phyloP scores from a whole-genome alignment of 2,329 filamentous ascomycete genomes.

The Fusarium cyanostomum region DNA sequence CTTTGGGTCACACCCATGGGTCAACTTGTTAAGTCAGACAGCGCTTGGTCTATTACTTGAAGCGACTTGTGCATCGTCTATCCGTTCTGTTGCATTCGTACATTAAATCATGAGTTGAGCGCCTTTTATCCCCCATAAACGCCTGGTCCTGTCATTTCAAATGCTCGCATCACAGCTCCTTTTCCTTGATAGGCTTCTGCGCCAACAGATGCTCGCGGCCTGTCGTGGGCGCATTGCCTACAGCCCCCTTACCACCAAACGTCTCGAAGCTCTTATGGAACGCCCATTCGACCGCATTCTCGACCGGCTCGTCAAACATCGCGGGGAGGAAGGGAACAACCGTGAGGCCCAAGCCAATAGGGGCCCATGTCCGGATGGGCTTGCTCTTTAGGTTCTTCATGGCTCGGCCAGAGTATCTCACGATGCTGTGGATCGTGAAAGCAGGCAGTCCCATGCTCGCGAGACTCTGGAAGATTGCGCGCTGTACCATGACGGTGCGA shows the following conservation, averaged over 20 bases:
- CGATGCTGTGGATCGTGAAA: slow-evolving; percentile 92
- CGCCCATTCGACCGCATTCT: slow-evolving; percentile 87
- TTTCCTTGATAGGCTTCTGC: slow-evolving; percentile 55
- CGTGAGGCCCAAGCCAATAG: slow-evolving; percentile 83
- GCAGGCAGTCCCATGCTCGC: slow-evolving; percentile 95
- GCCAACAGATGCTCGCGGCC: slow-evolving; percentile 57
- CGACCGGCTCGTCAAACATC: slow-evolving; percentile 91
- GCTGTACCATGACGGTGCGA: slow-evolving; percentile 87
- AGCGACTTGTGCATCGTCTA: neutral
- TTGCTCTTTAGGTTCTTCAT: slow-evolving; percentile 84
- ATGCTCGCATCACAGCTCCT: slow-evolving; percentile 51
- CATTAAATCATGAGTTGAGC: slow-evolving; percentile 37
- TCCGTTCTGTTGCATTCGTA: neutral
- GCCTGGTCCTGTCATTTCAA: slow-evolving; percentile 18
- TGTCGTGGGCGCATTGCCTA: slow-evolving; percentile 63
- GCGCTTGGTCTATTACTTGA: neutral
- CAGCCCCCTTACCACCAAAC: slow-evolving; percentile 70
- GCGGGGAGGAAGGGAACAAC: slow-evolving; percentile 85
- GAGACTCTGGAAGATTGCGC: slow-evolving; percentile 88
- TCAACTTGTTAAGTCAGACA: neutral
- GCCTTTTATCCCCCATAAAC: slow-evolving; percentile 26
- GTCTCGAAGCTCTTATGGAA: slow-evolving; percentile 85
- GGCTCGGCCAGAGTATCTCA: slow-evolving; percentile 87
- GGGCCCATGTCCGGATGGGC: slow-evolving; percentile 82
- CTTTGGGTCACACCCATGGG: neutral